Conservation (phyloP, 345 rosid species). For the Citrus australasica region DNA sequence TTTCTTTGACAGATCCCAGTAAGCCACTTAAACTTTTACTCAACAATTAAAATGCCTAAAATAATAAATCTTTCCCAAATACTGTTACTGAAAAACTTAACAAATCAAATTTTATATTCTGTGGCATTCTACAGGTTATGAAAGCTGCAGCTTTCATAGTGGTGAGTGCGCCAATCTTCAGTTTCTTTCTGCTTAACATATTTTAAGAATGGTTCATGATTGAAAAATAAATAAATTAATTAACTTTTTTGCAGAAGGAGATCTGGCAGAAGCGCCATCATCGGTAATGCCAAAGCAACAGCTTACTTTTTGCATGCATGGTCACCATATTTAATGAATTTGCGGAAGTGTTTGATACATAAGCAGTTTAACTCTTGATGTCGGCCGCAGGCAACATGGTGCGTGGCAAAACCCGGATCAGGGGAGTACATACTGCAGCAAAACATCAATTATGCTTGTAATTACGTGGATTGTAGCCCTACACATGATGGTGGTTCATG, state of each 20-base stretch:
- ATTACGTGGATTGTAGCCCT: slow-evolving; percentile 12
- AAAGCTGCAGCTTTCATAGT: slow-evolving; percentile 17
- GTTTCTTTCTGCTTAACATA: neutral
- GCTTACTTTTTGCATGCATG: neutral
- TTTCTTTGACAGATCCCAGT: slow-evolving; percentile 17
- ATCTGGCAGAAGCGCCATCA: slow-evolving; percentile 3
- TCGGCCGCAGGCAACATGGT: slow-evolving; percentile 6
- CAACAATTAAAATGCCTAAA: too few relatives aligned
- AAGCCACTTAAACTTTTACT: neutral
- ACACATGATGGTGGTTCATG: slow-evolving; percentile 8
- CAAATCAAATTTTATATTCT: neutral
- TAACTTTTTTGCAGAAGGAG: slow-evolving; percentile 12
- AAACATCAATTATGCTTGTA: slow-evolving; percentile 10
- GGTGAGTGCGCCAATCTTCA: neutral
- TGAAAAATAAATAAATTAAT: neutral
- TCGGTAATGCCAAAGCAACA: neutral
- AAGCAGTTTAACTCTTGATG: too few relatives aligned
- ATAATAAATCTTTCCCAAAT: neutral
- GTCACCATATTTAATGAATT: neutral
- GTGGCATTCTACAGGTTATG: slow-evolving; percentile 20
- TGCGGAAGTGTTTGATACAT: too few relatives aligned
- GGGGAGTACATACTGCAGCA: slow-evolving; percentile 2
- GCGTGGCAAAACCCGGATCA: slow-evolving; percentile 16
- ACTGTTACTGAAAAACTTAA: neutral
- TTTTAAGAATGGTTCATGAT: neutral